Base-by-base conservation (phyloP, 495 filamentous ascomycete genomes). In the Tuber magnatum region DNA sequence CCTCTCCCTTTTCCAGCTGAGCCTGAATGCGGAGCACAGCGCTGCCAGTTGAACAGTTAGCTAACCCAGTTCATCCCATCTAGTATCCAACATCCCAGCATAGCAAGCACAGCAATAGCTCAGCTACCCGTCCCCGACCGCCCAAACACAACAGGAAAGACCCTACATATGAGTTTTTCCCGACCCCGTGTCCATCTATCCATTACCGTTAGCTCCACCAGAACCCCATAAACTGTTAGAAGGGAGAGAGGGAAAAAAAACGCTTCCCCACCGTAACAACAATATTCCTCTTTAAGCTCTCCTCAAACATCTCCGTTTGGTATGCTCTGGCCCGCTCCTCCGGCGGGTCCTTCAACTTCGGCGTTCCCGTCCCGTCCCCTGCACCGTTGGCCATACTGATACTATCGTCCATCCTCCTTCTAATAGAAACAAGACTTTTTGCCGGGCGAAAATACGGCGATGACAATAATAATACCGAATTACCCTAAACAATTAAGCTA, bases 121-220 rank as follows among this genome's bases (percentile, higher is more conserved):
- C 56, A 65, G 56, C 56, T 8, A 65, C 28, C 56, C 56, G 28
- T 16, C 28, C 32, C 16, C 14, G 28, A 20, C 56, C 28, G 35
- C 12, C 18, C 56, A 65, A 65, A 77, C 35, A 40, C 68, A 28
- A 75, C 40, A 71, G 24, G n/a, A 12, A 35, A 68, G 48, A 71
- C 41, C 56, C 82, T 89, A 94, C 93, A 97, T 90, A 74, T 92
- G 91, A 3, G 94, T 97, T 84, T 98, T 98, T 14, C 94, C 94
- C 82, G 89, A 93, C 2, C 94, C 94, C 0, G 94, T 97, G 80
- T 95, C 93, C 94, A 97, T 97, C 91, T 94, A 76, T 56, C 51
- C 10, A 51, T 44, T 35, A 28, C 72, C 20, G 3, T 65, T 44
- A 69, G 56, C 65, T 70, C 56, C 35, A 48, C 68, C 16, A 75